These are phyloP conservation scores for Microbotryum intermedium DNA, from an alignment of 1,284 basidiomycete species.

Conservation along the genomic window DNA sequence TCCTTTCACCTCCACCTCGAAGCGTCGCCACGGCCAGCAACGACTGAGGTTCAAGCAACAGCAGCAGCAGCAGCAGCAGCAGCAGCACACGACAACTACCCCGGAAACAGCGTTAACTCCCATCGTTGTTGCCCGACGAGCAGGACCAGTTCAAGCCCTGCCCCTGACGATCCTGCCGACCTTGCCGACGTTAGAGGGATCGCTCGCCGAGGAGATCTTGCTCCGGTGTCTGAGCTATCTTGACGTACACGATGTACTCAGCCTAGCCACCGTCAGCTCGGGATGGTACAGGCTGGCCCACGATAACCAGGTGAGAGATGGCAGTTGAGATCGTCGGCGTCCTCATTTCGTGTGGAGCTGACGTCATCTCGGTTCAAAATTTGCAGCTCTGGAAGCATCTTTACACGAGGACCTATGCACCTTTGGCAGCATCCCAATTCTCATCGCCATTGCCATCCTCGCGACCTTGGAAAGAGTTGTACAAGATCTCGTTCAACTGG, in stretches of 20 bases:
- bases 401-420: conserved; percentile 12
- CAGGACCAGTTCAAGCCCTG: too few species aligned
- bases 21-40: too few species aligned
- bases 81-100: too few species aligned
- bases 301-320: conserved; percentile 13
- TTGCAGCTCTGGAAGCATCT: conserved; percentile 27
- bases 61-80: too few species aligned
- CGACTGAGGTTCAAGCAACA: too few species aligned
- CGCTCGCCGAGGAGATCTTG: conserved; percentile 22
- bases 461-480: conserved; percentile 27
- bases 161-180: too few species aligned
- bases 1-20: too few species aligned
- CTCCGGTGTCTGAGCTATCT: conserved; percentile 23
- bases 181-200: conserved; percentile 14
- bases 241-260: conserved; percentile 11
- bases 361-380: not conserved
- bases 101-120: too few species aligned
- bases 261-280: conserved; percentile 12
- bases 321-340: not conserved
- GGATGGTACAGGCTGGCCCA: conserved; percentile 21
- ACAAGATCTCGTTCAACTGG: conserved; percentile 30
- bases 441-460: not conserved
- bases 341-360: not conserved
- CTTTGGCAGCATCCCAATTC: conserved; percentile 4
- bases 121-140: too few species aligned